These are phyloP conservation scores for Geotrichum fermentans DNA, from an alignment of 1,139 yeast species.

Conservation along the genomic window DNA sequence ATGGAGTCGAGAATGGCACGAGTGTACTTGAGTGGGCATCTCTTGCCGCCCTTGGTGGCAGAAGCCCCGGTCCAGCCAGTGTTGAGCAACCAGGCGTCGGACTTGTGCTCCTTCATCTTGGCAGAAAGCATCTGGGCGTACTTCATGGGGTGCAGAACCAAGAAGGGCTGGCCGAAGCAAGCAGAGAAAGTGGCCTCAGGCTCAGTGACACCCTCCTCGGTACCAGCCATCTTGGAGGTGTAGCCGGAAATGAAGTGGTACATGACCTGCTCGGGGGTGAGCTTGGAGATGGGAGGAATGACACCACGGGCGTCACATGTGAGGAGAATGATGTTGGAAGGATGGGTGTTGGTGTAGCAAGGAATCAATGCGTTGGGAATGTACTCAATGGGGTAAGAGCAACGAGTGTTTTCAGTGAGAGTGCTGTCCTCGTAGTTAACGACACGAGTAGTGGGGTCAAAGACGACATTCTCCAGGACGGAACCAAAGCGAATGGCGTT, in stretches of 20 bases:
- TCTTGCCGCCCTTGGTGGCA: conserved; percentile 88
- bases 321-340: conserved; percentile 83
- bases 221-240: conserved; percentile 99
- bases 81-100: conserved; percentile 94
- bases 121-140: conserved; percentile 96
- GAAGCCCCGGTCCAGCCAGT: conserved; percentile 99
- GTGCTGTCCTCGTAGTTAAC: conserved; percentile 81
- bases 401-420: conserved; percentile 91
- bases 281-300: conserved; percentile 92
- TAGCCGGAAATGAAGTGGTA: conserved; percentile 98
- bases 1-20: conserved; percentile 94
- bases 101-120: conserved; percentile 82
- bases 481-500: conserved; percentile 93
- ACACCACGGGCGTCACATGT: conserved; percentile 99
- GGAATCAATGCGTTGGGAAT: conserved; percentile 96
- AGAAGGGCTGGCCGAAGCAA: conserved; percentile 98
- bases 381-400: conserved; percentile 97
- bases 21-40: conserved; percentile 97
- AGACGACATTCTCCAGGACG: conserved; percentile 88
- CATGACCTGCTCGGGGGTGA: conserved; percentile 95
- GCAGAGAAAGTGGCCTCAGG: conserved; percentile 98
- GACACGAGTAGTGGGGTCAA: conserved; percentile 69
- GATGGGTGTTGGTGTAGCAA: conserved; percentile 84
- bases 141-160: conserved; percentile 96
- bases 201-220: conserved; percentile 98